A percentile compares a stretch with the other conserved stretches of the same genome.
These are phyloP conservation scores for Wickerhamomyces sp. DNA, from an alignment of 1,139 yeast genomes.

Conservation along the genomic window DNA sequence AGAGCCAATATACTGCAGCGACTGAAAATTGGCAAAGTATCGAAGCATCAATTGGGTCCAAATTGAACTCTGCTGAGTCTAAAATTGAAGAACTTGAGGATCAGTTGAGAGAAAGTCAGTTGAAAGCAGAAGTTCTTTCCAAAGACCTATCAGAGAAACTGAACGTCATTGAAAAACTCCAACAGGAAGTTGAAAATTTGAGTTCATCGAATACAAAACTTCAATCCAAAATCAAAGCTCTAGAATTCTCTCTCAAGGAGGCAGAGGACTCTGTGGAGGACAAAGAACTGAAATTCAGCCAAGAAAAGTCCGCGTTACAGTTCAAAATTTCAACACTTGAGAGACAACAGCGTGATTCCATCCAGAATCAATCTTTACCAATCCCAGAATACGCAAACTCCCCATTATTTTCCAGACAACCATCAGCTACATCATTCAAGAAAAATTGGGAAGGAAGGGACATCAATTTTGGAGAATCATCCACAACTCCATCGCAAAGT, in stretches of 20 bases:
- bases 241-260: slow-evolving; percentile 21
- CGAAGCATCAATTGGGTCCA: slow-evolving; percentile 47
- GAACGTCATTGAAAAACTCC: slow-evolving; percentile 14
- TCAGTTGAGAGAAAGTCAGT: slow-evolving; percentile 8
- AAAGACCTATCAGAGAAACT: slow-evolving; percentile 21
- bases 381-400: slow-evolving; percentile 7
- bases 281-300: slow-evolving; percentile 11
- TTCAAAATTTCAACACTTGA: slow-evolving; percentile 35
- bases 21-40: slow-evolving; percentile 65
- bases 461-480: slow-evolving; percentile 33
- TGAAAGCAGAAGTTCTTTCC: slow-evolving; percentile 15
- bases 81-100: slow-evolving; percentile 7
- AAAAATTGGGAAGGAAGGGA: slow-evolving; percentile 23
- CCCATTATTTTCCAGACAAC: slow-evolving; percentile 7
- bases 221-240: slow-evolving; percentile 7
- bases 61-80: slow-evolving; percentile 40
- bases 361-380: slow-evolving; percentile 17
- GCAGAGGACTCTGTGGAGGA: slow-evolving; percentile 24
- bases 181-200: slow-evolving; percentile 12
- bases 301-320: slow-evolving; percentile 28
- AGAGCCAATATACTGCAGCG: slow-evolving; percentile 65
- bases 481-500: slow-evolving; percentile 27
- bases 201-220: slow-evolving; percentile 16
- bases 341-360: slow-evolving; percentile 30
- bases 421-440: slow-evolving; percentile 17